Percentiles rank a stretch among this genome's conserved stretches.
Evolutionary conservation across 257 asterid genomes (phyloP).

Genomic region (Agastache rugosa): DNA sequence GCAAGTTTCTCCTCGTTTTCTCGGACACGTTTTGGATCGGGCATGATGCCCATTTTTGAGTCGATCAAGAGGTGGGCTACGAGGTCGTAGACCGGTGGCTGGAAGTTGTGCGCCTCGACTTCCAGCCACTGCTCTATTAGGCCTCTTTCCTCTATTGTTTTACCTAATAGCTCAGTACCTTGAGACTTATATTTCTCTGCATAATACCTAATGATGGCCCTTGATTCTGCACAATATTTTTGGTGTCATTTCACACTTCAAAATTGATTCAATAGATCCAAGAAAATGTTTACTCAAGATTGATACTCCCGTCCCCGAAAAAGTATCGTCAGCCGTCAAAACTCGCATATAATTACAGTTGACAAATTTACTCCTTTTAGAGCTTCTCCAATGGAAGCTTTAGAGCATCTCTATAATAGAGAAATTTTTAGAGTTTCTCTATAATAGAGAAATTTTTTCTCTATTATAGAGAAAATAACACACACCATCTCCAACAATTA

Average conservation of each 20-base stretch:
- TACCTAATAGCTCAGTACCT: slow-evolving; percentile 47
- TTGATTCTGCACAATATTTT: slow-evolving; percentile 45
- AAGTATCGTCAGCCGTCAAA: no score
- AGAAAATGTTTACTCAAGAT: neutral
- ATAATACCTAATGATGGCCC: slow-evolving; percentile 55
- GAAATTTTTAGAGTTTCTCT: no score
- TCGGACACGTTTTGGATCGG: slow-evolving; percentile 34
- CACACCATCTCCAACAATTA: no score
- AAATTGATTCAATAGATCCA: neutral
- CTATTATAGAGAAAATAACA: no score
- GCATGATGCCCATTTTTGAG: slow-evolving; percentile 37
- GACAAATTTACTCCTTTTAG: no score
- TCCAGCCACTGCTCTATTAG: slow-evolving; percentile 56
- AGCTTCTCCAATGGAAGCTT: no score
- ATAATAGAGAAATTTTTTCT: no score
- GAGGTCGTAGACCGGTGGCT: slow-evolving; percentile 48
- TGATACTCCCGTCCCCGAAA: neutral
- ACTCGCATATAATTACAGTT: no score
- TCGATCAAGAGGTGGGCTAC: slow-evolving; percentile 38
- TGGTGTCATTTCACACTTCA: neutral
- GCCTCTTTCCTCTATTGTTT: slow-evolving; percentile 48
- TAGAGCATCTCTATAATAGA: no score
- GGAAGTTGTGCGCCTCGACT: slow-evolving; percentile 53
- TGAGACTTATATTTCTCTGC: slow-evolving; percentile 52
- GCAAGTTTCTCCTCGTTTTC: slow-evolving; percentile 51